These are phyloP conservation scores for Prunus yedoensis DNA, from an alignment of 331 rosid genomes.

Conservation along the genomic window DNA sequence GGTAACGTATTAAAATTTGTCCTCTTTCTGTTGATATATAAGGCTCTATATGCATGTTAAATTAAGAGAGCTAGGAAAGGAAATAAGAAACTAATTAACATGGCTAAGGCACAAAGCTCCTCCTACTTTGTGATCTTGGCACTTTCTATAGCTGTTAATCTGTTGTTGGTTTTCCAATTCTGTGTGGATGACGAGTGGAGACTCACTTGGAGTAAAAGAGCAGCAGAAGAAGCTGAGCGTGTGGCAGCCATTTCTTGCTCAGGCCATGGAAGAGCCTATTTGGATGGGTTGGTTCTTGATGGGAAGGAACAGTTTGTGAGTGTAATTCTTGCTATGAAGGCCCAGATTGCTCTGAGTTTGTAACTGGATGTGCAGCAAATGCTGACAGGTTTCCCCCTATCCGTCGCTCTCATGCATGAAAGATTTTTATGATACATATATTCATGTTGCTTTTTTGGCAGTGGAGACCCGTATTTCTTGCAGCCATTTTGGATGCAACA, in stretches of 20 bases:
- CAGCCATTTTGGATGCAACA: slow-evolving; percentile 59
- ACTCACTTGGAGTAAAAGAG: slow-evolving; percentile 42
- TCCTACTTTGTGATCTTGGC: slow-evolving; percentile 1
- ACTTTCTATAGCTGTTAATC: slow-evolving; percentile 7
- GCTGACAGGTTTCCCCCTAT: slow-evolving; percentile 30
- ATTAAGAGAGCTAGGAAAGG: background rate
- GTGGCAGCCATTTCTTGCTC: slow-evolving; percentile 53
- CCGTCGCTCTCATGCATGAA: no score
- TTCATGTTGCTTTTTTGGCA: slow-evolving; percentile 8
- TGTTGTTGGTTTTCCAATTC: background rate
- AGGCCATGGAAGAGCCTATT: slow-evolving; percentile 60
- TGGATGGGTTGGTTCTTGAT: slow-evolving; percentile 43
- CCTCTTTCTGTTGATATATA: background rate
- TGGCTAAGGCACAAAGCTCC: background rate
- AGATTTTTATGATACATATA: background rate
- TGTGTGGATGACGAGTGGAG: slow-evolving; percentile 10
- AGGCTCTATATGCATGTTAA: background rate
- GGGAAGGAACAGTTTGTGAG: slow-evolving; percentile 41
- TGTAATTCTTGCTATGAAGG: slow-evolving; percentile 53
- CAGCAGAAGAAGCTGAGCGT: slow-evolving; percentile 49
- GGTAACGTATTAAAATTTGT: no score
- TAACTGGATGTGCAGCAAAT: slow-evolving; percentile 30
- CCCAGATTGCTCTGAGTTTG: slow-evolving; percentile 33
- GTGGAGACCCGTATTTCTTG: slow-evolving; percentile 57
- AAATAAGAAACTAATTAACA: background rate